phyloP scores from a whole-genome alignment of 495 filamentous ascomycete species.

The Penicillium subrubescens region DNA sequence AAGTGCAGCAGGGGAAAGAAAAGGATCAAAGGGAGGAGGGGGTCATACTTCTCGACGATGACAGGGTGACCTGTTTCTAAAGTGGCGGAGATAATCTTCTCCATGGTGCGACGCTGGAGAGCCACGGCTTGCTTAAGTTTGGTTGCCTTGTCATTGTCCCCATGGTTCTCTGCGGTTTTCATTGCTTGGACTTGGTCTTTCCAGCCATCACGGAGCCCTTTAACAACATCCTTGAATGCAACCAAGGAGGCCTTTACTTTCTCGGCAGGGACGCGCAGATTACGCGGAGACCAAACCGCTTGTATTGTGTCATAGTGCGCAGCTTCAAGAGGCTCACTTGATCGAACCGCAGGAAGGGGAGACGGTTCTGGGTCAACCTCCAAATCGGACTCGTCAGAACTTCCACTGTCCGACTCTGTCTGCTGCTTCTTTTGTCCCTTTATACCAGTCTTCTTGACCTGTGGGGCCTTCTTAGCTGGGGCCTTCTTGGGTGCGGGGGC shows the following conservation, averaged over 20 bases:
- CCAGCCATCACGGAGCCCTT: constrained; percentile 63
- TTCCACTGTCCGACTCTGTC: constrained; percentile 49
- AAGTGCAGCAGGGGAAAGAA: constrained; percentile 9
- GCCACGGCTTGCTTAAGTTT: constrained; percentile 51
- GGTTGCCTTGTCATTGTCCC: constrained; percentile 42
- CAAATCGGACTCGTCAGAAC: constrained; percentile 51
- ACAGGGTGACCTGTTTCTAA: constrained; percentile 63
- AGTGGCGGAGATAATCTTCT: constrained; percentile 60
- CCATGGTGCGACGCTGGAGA: constrained; percentile 60
- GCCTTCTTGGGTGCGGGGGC: constrained; percentile 11
- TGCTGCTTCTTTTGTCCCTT: constrained; percentile 32
- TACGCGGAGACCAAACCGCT: constrained; percentile 66
- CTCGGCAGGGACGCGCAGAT: constrained; percentile 42
- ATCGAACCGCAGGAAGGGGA: constrained; percentile 53
- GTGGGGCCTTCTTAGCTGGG: constrained; percentile 19
- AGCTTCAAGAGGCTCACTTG: constrained; percentile 54
- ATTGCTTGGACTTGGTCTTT: constrained; percentile 59
- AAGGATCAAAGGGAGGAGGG: constrained; percentile 3
- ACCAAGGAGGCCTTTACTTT: constrained; percentile 55
- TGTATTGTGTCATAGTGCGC: constrained; percentile 64
- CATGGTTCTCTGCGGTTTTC: constrained; percentile 58
- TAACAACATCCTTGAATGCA: constrained; percentile 64
- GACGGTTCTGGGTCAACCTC: constrained; percentile 53
- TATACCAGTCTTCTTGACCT: constrained; percentile 29
- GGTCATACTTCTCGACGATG: constrained; percentile 65